Evolutionary conservation across 2,329 filamentous ascomycete species (phyloP), one percentile per base, ranked within the genome.

Genomic region (Laburnicola sp.): DNA sequence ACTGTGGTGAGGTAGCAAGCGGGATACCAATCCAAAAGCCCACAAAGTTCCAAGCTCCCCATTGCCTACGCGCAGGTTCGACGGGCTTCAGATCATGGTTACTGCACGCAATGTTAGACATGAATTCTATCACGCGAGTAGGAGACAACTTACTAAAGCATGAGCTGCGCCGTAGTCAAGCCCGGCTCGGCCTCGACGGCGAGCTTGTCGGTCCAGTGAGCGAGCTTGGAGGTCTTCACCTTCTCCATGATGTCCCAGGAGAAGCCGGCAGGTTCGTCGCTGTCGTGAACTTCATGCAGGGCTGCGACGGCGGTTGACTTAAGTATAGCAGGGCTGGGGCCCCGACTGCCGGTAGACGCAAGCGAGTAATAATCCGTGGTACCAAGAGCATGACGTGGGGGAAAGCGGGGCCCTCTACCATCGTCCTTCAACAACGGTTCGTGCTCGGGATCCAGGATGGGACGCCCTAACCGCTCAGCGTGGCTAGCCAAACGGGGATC

Each of bases 41-140:
- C 35, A 96, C 87, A 69, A 91, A 96, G 73, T 96, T 96, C 84
- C 88, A 91, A 27, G 87, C 77, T 16, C 86, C 85, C 91, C 92
- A 97, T 81, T 89, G 84, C 48, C 92, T 85, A 51, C 90, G 84
- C 57, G 83, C 84, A 11, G 85, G 85, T 69, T 95, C 91, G 45
- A 97, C 90, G 49, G 61, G 27, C 3, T 32, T 43, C 25, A 54
- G 39, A 30, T 64, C 47, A 56, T 54, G 43, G 31, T 54, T 54
- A 31, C 51, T 54, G 34, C 9, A 28, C 10, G 10, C 3, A 16
- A 44, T 16, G 11, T 39, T 30, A 27, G 32, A 35, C 6, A 23
- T 23, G 8, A 28, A 9, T 10, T 7, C 1, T 38, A 3, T 6
- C n/a, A 30, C 26, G 9, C 3, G 23, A 6, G 22, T 37, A 16